Percentiles rank a stretch among this genome's conserved stretches.
phyloP scores from a whole-genome alignment of 140 eudicot genomes.

The Cichorium intybus region DNA sequence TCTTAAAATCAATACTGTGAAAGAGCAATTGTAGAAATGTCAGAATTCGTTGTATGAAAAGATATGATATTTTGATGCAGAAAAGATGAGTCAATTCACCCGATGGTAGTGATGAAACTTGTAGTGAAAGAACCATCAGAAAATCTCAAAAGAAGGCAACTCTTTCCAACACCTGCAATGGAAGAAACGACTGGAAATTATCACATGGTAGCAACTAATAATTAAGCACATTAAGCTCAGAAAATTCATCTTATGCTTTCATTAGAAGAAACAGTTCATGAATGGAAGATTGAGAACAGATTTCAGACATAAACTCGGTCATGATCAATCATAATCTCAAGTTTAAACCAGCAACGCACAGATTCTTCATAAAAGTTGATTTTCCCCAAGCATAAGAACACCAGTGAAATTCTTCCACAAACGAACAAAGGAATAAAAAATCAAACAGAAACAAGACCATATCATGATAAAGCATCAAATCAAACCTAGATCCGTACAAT shows the following conservation, averaged over 20 bases:
- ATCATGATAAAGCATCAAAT: slow-evolving; percentile 5
- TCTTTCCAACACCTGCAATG: slow-evolving; percentile 90
- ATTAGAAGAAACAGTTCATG: not conserved
- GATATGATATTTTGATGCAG: not conserved
- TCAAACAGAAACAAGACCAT: not conserved
- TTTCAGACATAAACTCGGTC: not conserved
- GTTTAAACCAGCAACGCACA: not conserved
- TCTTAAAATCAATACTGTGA: slow-evolving; percentile 72
- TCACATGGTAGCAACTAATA: slow-evolving; percentile 6
- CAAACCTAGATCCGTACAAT: slow-evolving; percentile 27
- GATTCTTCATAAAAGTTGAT: not conserved
- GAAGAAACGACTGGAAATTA: not conserved
- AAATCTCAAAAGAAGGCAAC: slow-evolving; percentile 94
- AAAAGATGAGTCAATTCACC: slow-evolving; percentile 39
- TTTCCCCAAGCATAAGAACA: slow-evolving; percentile 1
- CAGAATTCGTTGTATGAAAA: not conserved
- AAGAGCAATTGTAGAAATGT: not conserved
- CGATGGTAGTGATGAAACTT: slow-evolving; percentile 90
- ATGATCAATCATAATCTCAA: slow-evolving; percentile 9
- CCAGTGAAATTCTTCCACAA: not conserved
- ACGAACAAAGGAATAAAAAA: not conserved
- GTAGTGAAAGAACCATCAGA: slow-evolving; percentile 97
- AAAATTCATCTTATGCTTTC: slow-evolving; percentile 4
- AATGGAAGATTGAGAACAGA: slow-evolving; percentile 1
- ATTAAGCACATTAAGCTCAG: not conserved